Evolutionary conservation across 495 filamentous ascomycete genomes (phyloP).

Genomic region (Neurospora sp.): DNA sequence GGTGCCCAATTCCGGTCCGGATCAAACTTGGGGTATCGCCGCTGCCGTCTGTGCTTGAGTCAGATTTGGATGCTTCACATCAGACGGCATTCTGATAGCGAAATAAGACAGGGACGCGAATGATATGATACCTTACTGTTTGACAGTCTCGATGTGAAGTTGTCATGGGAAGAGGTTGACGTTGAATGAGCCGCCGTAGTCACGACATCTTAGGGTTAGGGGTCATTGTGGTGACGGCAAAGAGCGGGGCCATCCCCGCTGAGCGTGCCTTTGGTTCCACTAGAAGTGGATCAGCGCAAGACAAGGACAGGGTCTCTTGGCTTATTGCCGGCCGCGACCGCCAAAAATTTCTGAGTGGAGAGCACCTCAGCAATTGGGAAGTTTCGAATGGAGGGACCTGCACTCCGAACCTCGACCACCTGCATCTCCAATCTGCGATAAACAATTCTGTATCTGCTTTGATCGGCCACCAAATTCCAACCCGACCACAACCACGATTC

Average conservation of each 20-base stretch:
- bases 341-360: slow-evolving; percentile 26
- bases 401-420: not conserved
- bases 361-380: not conserved
- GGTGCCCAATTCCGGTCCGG: not conserved
- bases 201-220: not conserved
- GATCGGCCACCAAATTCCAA: not conserved
- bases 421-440: not conserved
- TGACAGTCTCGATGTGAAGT: not conserved
- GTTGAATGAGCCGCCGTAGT: not conserved
- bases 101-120: not conserved
- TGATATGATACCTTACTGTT: not conserved
- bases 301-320: not conserved
- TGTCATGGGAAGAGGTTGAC: not conserved
- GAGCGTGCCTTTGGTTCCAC: not conserved
- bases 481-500: not conserved
- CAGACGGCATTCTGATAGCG: not conserved
- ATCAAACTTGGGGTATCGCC: not conserved
- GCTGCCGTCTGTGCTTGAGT: not conserved
- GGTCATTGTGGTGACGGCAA: not conserved
- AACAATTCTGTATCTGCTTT: not conserved
- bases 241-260: not conserved
- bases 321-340: slow-evolving; percentile 16
- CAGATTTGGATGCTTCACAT: not conserved
- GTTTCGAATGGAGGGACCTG: slow-evolving; percentile 1
- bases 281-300: accelerated